Conservation (phyloP, 164 flowering plant species). For the Macadamia tetraphylla region DNA sequence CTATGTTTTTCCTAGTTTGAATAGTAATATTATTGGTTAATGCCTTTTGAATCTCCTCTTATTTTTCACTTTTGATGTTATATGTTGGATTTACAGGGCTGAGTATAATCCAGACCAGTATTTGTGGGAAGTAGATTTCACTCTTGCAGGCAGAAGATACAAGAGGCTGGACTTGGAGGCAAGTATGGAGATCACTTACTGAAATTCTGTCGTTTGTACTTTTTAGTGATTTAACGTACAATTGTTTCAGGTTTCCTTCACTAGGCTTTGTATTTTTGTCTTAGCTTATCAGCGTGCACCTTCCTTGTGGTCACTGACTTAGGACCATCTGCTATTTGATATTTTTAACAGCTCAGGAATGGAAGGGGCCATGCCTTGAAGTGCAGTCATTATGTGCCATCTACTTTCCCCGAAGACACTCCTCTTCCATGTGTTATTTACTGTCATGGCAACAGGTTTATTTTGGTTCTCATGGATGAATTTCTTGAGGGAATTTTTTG, state of each 20-base stretch:
- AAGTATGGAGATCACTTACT: slow-evolving; percentile 53
- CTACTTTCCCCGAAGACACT: slow-evolving; percentile 53
- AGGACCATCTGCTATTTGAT: slow-evolving; percentile 6
- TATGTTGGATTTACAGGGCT: slow-evolving; percentile 51
- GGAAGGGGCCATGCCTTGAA: slow-evolving; percentile 59
- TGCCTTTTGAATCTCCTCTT: not conserved
- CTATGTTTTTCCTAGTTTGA: too few species aligned
- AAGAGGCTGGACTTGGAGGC: slow-evolving; percentile 92
- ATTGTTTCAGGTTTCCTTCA: not conserved
- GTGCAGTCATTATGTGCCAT: slow-evolving; percentile 90
- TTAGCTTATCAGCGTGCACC: too few species aligned
- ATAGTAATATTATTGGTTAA: too few species aligned
- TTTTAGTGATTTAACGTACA: not conserved
- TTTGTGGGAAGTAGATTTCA: slow-evolving; percentile 86
- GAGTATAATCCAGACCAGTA: slow-evolving; percentile 92
- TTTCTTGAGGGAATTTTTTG: not conserved
- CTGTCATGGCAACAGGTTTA: slow-evolving; percentile 95
- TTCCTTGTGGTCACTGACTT: slow-evolving; percentile 11
- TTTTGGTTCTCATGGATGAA: not conserved
- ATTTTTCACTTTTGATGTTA: not conserved
- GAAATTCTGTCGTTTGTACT: slow-evolving; percentile 9
- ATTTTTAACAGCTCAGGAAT: slow-evolving; percentile 54
- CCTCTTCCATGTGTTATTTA: slow-evolving; percentile 94
- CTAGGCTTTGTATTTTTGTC: too few species aligned
- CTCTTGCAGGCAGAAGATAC: slow-evolving; percentile 78